A percentile compares a stretch with the other conserved stretches of the same genome.
Conservation (phyloP, 169 alveolate genomes). For the Eimeria sp. region DNA sequence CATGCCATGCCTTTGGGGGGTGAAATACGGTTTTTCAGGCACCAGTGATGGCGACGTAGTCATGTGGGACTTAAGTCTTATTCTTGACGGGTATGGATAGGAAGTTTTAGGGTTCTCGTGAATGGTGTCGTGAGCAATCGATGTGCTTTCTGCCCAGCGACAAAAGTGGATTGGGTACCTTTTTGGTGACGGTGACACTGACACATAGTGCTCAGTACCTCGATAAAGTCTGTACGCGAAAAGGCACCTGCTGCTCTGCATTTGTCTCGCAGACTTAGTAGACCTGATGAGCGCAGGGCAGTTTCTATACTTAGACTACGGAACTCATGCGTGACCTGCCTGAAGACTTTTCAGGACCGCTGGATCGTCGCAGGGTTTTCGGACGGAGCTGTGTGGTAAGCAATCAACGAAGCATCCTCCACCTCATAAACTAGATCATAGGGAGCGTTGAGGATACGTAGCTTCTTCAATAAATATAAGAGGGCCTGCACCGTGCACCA, state of each 20-base stretch:
- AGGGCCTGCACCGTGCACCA: background rate
- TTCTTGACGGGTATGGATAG: slow-evolving; percentile 88
- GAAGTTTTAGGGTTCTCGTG: background rate
- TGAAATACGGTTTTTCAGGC: slow-evolving; percentile 81
- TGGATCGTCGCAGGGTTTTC: slow-evolving; percentile 93
- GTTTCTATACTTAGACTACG: slow-evolving; percentile 90
- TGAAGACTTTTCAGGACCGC: slow-evolving; percentile 88
- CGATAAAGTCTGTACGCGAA: background rate
- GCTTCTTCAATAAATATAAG: background rate
- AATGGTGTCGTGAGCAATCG: background rate
- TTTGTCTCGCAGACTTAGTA: slow-evolving; percentile 83
- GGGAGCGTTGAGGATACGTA: background rate
- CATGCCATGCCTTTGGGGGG: background rate
- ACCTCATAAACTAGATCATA: background rate
- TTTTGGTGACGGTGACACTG: background rate
- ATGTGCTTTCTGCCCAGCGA: background rate
- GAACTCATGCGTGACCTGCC: slow-evolving; percentile 89
- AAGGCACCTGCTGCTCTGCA: background rate
- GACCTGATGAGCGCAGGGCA: slow-evolving; percentile 94
- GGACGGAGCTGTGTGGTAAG: slow-evolving; percentile 93
- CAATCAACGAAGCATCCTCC: background rate
- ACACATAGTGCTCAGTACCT: background rate
- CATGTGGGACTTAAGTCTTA: slow-evolving; percentile 94
- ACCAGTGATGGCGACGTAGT: slow-evolving; percentile 94
- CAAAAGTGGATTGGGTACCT: background rate